Percentiles rank a stretch among this genome's conserved stretches.
These are phyloP conservation scores for Lactarius trivialis DNA, from an alignment of 768 basidiomycete genomes.

Conservation along the genomic window DNA sequence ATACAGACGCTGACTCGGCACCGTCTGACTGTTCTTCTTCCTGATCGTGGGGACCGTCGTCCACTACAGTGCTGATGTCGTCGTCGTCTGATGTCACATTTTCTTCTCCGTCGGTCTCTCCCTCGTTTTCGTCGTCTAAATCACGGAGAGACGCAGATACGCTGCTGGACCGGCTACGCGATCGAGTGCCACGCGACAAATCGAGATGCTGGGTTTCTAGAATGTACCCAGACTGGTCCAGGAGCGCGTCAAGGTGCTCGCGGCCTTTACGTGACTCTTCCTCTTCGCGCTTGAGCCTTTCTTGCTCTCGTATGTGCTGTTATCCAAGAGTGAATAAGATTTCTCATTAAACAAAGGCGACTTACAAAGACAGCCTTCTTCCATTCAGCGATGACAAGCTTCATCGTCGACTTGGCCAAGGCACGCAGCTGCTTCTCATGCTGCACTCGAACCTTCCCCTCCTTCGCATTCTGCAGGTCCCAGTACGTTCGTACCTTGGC, in stretches of 20 bases:
- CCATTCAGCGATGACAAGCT: conserved; percentile 74
- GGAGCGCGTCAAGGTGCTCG: conserved; percentile 82
- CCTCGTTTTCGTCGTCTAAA: conserved; percentile 16
- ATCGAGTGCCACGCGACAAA: conserved; percentile 44
- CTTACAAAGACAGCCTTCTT: conserved; percentile 79
- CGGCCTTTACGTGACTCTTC: conserved; percentile 78
- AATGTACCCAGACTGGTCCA: conserved; percentile 83
- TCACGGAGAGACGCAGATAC: conserved; percentile 24
- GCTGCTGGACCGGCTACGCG: conserved; percentile 53
- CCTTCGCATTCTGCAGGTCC: conserved; percentile 57
- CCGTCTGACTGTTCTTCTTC: conserved; percentile 28
- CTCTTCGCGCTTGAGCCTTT: conserved; percentile 53
- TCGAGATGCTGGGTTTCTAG: conserved; percentile 78
- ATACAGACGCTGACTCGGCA: conserved; percentile 13
- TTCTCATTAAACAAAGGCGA: conserved; percentile 18
- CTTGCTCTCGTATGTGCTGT: conserved; percentile 70
- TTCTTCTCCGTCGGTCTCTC: conserved; percentile 24
- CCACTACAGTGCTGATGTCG: conserved; percentile 26
- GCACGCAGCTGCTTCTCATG: conserved; percentile 63
- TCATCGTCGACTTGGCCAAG: conserved; percentile 66
- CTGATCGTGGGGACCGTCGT: not conserved
- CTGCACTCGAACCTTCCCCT: conserved; percentile 48
- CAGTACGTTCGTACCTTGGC: conserved; percentile 66
- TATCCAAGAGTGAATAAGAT: not conserved
- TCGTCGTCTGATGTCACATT: conserved; percentile 27